phyloP scores from a whole-genome alignment of 1,284 basidiomycete genomes.

The Peniophora sp. region DNA sequence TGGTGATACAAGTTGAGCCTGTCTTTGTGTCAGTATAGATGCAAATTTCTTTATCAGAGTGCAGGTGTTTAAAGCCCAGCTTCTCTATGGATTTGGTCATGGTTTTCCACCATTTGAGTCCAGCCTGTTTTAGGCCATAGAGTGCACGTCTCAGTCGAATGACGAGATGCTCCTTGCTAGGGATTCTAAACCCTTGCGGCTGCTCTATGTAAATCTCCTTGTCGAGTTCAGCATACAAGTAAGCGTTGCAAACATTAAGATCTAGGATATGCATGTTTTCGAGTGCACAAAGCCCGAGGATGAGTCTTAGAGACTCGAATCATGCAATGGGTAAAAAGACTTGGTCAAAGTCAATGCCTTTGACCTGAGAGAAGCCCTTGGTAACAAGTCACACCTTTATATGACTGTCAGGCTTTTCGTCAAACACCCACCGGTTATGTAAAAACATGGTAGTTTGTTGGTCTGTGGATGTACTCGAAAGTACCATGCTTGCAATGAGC shows the following conservation, averaged over 20 bases:
- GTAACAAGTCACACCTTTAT: slow-evolving; percentile 25
- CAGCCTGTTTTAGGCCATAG: slow-evolving; percentile 14
- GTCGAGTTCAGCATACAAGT: slow-evolving; percentile 22
- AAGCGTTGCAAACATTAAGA: slow-evolving; percentile 28
- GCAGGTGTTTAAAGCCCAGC: neutral
- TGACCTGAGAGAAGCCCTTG: slow-evolving; percentile 32
- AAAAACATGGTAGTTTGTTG: neutral
- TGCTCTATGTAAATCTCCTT: slow-evolving; percentile 25
- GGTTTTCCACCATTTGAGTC: slow-evolving; percentile 1
- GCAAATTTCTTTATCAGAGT: neutral
- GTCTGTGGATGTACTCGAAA: neutral
- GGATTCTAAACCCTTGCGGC: slow-evolving; percentile 18
- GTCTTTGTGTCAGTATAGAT: neutral
- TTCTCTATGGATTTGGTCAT: slow-evolving; percentile 5
- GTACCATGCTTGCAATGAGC: neutral
- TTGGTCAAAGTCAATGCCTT: slow-evolving; percentile 32
- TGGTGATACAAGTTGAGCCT: neutral
- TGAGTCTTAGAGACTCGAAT: slow-evolving; percentile 20
- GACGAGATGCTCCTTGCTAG: slow-evolving; percentile 9
- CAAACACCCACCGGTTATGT: neutral
- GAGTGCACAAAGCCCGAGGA: slow-evolving; percentile 25
- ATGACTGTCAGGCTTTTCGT: neutral
- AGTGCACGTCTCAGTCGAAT: slow-evolving; percentile 17
- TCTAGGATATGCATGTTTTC: slow-evolving; percentile 26
- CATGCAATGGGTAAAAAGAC: slow-evolving; percentile 29